A percentile compares a stretch with the other conserved stretches of the same genome.
Conservation (phyloP, 2,329 filamentous ascomycete species). For the Aspergillus quadricinctus region DNA sequence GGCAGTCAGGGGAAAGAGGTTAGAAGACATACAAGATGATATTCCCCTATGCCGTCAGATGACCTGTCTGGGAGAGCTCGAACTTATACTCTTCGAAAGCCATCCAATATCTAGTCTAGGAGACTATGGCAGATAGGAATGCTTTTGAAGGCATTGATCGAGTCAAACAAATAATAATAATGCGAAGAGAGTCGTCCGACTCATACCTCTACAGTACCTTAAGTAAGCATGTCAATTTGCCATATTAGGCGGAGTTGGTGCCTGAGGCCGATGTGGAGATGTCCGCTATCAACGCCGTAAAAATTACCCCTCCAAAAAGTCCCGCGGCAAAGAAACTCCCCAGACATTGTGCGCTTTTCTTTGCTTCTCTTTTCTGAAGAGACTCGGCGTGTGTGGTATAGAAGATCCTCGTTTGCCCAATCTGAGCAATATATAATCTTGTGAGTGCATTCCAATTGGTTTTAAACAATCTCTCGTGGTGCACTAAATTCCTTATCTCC, state of each 20-base stretch:
- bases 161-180: not conserved
- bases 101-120: not conserved
- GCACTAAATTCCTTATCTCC: not conserved
- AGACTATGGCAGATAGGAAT: not conserved
- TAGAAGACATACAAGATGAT: too few species aligned
- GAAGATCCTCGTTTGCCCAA: not conserved
- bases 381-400: not conserved
- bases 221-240: not conserved
- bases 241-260: not conserved
- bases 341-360: slow-evolving; percentile 1
- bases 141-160: not conserved
- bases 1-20: not conserved
- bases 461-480: not conserved
- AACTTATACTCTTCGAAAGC: not conserved
- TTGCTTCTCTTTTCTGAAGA: not conserved
- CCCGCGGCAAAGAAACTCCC: not conserved
- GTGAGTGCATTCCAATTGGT: not conserved
- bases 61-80: not conserved
- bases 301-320: slow-evolving; percentile 24
- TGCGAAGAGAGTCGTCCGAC: not conserved
- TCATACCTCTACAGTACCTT: not conserved
- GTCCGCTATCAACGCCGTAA: slow-evolving; percentile 5
- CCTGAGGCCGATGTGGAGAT: slow-evolving; percentile 19
- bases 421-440: not conserved
- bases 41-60: not conserved